Evolutionary conservation across 2,329 filamentous ascomycete species (phyloP).

Genomic region (Botrytis hyacinthi): DNA sequence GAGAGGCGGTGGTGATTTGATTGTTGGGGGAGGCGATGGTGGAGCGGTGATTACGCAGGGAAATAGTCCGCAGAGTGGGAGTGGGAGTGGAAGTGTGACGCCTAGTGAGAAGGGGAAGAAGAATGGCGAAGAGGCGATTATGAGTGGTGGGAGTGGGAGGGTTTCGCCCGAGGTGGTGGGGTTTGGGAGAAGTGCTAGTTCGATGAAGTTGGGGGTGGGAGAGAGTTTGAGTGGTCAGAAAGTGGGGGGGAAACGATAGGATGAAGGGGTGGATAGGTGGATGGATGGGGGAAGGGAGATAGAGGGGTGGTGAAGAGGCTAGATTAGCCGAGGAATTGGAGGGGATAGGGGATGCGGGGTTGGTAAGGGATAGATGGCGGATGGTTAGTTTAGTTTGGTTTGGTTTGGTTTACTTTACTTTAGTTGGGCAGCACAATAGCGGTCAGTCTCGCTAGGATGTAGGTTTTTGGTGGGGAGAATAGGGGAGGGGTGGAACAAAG

Average conservation of each 20-base stretch:
- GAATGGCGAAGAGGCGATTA: constrained; percentile 29
- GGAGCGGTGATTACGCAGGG: constrained; percentile 24
- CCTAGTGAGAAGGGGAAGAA: constrained; percentile 25
- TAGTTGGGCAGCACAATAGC: not conserved
- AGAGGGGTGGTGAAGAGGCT: not conserved
- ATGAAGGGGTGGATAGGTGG: not conserved
- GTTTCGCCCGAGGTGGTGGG: constrained; percentile 29
- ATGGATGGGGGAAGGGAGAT: no score
- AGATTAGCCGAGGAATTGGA: no score
- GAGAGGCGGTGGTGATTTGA: constrained; percentile 67
- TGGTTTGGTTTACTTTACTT: no score
- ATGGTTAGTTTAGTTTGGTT: not conserved
- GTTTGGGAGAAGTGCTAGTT: constrained; percentile 29
- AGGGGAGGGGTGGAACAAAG: no score
- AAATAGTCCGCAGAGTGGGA: constrained; percentile 1
- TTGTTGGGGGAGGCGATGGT: constrained; percentile 61
- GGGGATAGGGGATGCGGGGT: no score
- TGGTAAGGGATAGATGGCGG: no score
- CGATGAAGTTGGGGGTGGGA: constrained; percentile 27
- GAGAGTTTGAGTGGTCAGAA: constrained; percentile 32
- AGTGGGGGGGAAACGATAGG: constrained; percentile 7
- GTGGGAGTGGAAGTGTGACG: constrained; percentile 30
- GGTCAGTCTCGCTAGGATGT: not conserved
- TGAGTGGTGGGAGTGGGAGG: constrained; percentile 22
- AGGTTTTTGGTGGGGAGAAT: not conserved